Evolutionary conservation across 257 asterid species (phyloP), one percentile per base, ranked within the genome.

Genomic region (Knoxia roxburghii): DNA sequence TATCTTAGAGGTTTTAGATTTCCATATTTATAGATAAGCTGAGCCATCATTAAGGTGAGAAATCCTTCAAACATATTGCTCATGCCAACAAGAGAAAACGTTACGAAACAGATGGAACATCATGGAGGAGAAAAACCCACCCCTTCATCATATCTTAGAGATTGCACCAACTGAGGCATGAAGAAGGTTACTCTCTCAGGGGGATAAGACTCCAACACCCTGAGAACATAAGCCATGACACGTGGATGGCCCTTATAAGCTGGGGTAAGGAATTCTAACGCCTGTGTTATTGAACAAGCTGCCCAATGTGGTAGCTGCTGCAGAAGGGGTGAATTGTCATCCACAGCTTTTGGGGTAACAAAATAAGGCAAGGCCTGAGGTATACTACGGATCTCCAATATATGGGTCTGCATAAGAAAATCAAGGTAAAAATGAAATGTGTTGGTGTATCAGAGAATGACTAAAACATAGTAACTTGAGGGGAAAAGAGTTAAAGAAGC

Each of bases 301-400:
- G 99, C 96, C 97, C 99, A 94, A 77, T 94, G 99, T 40, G 99
- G 99, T 81, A 94, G 71, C 75, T 94, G 99, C 75, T 94, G 99
- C 86, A 94, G 69, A 69, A 90, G 92, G 67, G 92, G 61, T 45
- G 99, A 94, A 75, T 94, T 90, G 68, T 94, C 99, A 69, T 94
- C 96, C 73, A 88, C 89, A 5, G 96, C 88, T 82, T 94, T 87
- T 56, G 99, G 92, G 59, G 95, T 94, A 61, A 94, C 95, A 79
- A 94, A 94, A 81, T 88, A 94, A 66, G 97, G 96, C 87, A 94
- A 79, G 37, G 97, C 99, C 86, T 84, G 93, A 70, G 99, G 89
- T 72, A 94, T 87, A 73, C 74, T 74, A 52, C 96, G 96, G 53
- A 90, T 84, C 81, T 94, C 96, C 80, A 84, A 70, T 80, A 94